Conservation (phyloP, 1,139 yeast genomes). For the Sugiyamaella novakii region DNA sequence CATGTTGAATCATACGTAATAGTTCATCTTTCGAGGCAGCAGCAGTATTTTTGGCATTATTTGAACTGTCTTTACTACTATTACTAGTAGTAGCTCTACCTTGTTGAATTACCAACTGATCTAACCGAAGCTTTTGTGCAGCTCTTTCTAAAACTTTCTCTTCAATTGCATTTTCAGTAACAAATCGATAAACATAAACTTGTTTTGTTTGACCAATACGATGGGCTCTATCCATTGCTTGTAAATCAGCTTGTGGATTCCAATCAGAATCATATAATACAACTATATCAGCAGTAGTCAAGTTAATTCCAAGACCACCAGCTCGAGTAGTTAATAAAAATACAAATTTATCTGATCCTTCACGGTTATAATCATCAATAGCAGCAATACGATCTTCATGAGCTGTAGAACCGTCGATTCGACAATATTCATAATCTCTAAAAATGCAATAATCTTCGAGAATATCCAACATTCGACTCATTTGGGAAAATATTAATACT, state of each 20-base stretch:
- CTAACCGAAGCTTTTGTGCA: conserved; percentile 88
- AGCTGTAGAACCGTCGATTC: conserved; percentile 94
- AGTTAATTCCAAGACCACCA: conserved; percentile 94
- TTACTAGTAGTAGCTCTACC: conserved; percentile 57
- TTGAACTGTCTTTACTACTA: conserved; percentile 1
- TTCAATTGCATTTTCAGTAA: conserved; percentile 94
- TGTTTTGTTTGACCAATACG: conserved; percentile 97
- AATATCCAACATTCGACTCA: conserved; percentile 90
- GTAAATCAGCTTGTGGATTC: conserved; percentile 99
- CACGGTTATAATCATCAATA: conserved; percentile 87
- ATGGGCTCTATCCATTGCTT: conserved; percentile 99
- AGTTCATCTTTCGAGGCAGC: conserved; percentile 75
- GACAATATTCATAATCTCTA: conserved; percentile 81
- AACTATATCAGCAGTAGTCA: conserved; percentile 91
- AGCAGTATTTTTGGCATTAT: conserved; percentile 48
- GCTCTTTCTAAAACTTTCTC: conserved; percentile 96
- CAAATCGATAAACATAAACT: conserved; percentile 88
- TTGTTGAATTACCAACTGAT: conserved; percentile 94
- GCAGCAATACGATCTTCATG: conserved; percentile 94
- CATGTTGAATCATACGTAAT: conserved; percentile 94
- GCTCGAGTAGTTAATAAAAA: conserved; percentile 93
- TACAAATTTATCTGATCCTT: conserved; percentile 79
- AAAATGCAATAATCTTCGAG: conserved; percentile 90
- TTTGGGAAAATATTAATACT: conserved; percentile 90
- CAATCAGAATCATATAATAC: conserved; percentile 92